Base-by-base conservation (phyloP, 257 asterid species). In the Echites panduratus region DNA sequence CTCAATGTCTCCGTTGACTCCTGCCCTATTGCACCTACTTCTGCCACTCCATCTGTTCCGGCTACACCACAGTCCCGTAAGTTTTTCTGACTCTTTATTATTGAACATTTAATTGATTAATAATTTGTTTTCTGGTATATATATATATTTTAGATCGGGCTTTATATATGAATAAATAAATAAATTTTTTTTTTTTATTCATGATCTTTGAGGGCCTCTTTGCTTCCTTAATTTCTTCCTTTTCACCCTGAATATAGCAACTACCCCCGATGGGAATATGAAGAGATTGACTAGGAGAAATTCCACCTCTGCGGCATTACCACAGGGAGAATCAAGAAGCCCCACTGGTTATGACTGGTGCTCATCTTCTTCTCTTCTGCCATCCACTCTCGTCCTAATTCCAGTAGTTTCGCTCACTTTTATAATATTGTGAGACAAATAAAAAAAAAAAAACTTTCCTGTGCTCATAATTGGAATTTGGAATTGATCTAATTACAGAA, bases 31-130 rank as follows among this genome's bases (percentile, higher is more conserved):
- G 89, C 91, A 6, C 74, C 92, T 66, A 84, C 97, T 29, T 94
- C 97, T 4, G 77, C 85, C n/a, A 75, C 77, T 71, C 76, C 90
- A 49, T 77, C 70, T 70, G 63, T 93, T 19, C 85, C 94, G 0
- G 75, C 58, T 70, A 86, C 97, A 38, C 97, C 90, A 10, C 82
- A 81, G 63, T 84, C 96, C 50, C 90, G 94, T 91, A 82, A 85
- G 86, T 66, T 29, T 32, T 11, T 61, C 9, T 4, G 38, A 32
- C 2, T 32, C 38, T 32, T 32, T 32, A 32, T 32, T 32, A 32
- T 32, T 32, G 38, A 32, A 32, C 38, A 32, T 32, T 32, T 32
- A 32, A 32, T 17, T 10, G 11, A n/a, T n/a, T n/a, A n/a, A n/a
- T 13, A 0, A 12, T 10, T 49, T 49, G 32, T 11, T 27, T 4